Percentiles rank a stretch among this genome's conserved stretches.
phyloP scores from a whole-genome alignment of 2,329 filamentous ascomycete species.

The Magnaporthiopsis incrustans region DNA sequence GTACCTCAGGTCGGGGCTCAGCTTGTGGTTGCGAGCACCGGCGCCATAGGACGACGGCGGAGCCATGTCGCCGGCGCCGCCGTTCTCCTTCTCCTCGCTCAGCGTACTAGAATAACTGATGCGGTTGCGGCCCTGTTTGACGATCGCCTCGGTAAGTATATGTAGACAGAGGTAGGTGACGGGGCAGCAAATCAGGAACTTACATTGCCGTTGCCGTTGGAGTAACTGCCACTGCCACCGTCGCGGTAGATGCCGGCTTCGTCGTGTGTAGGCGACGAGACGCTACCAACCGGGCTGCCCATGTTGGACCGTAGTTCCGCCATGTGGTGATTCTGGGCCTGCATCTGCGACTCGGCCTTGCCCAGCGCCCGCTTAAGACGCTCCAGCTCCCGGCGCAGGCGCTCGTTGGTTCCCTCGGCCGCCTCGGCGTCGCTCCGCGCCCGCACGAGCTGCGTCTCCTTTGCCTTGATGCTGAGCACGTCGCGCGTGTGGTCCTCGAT shows the following conservation, averaged over 20 bases:
- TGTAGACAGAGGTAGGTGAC: too few relatives aligned
- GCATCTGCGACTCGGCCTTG: constrained; percentile 44
- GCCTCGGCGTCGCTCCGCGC: constrained; percentile 85
- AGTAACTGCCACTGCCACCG: constrained; percentile 22
- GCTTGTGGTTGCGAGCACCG: constrained; percentile 35
- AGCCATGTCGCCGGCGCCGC: constrained; percentile 17
- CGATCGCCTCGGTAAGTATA: too few relatives aligned
- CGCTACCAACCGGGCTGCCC: constrained; percentile 20
- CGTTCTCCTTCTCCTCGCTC: constrained; percentile 74
- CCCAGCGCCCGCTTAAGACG: constrained; percentile 81
- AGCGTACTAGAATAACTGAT: constrained; percentile 57
- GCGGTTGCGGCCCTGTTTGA: constrained; percentile 31
- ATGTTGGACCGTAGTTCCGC: constrained; percentile 19
- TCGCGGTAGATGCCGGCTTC: constrained; percentile 55
- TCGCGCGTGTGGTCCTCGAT: constrained; percentile 97
- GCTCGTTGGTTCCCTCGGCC: constrained; percentile 77
- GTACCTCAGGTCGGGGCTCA: constrained; percentile 48
- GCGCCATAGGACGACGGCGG: constrained; percentile 22
- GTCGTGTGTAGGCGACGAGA: constrained; percentile 47
- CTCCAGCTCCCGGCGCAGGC: constrained; percentile 81
- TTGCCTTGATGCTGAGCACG: constrained; percentile 93
- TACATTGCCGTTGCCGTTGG: constrained; percentile 17
- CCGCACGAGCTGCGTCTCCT: constrained; percentile 92
- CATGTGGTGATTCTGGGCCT: constrained; percentile 7
- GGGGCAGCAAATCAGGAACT: too few relatives aligned